Base-by-base conservation (phyloP, 208 protist species). In the Herpetomonas tarakana region DNA sequence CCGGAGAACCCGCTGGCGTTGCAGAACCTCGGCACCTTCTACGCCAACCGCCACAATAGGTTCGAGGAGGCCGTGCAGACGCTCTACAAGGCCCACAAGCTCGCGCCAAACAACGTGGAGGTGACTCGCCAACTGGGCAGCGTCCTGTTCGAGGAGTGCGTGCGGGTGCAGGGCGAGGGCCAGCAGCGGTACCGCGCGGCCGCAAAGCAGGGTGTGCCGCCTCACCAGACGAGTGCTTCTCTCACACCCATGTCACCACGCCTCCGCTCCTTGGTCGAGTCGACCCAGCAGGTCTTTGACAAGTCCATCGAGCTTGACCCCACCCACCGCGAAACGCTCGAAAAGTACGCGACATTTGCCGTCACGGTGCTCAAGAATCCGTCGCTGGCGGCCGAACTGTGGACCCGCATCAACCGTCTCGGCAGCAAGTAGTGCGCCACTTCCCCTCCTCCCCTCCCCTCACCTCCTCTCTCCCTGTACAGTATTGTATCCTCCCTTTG, bases 281-380 rank as follows among this genome's bases (percentile, higher is more conserved):
- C 64, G 1, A 74, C 80, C 7, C 55, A 68, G 44, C 52, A 81
- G 22, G 61, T 65, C 46, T 88, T 88, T 39, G 82, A 89, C 49
- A 54, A 58, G 12, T 54, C 75, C 14, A 16, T 80, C 16, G 18
- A 63, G 18, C 61, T 82, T 39, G 78, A 87, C 29, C 65, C 74
- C 9, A 31, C 45, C 12, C 71, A 89, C 54, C 38, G 54, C 19
- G 26, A 58, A 1, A 78, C 73, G 18, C 56, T 92, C 22, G 71
- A 81, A 58, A 65, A 65, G 44, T 92, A 92, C 55, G 83, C 76
- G 27, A 69, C 76, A 51, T 92, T 92, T 60, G 81, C 82, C 18
- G 65, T 86, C 16, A 65, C 76, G 27, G 76, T 80, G 22, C 67
- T 92, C 55, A 71, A 81, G 22, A 73, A 92, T 39, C 61, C 69